Conservation (phyloP, 768 basidiomycete genomes). For the Glaciozyma martinii region DNA sequence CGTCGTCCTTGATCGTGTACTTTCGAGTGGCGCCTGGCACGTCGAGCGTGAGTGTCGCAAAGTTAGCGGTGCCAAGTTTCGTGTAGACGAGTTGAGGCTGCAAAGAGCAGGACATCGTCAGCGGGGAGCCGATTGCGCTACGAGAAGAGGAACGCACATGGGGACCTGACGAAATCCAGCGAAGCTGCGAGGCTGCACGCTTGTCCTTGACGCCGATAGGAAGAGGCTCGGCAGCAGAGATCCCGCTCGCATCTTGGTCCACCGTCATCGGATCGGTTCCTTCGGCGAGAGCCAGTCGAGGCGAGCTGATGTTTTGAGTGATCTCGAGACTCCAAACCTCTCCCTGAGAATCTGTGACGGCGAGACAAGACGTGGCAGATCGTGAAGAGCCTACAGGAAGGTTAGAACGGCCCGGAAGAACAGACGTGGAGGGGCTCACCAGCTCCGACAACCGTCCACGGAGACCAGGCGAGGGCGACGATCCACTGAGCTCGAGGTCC, state of each 20-base stretch:
- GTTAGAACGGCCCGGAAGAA: not conserved
- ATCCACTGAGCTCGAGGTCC: not conserved
- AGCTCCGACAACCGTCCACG: not conserved
- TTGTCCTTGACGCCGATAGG: not conserved
- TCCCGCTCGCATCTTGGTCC: not conserved
- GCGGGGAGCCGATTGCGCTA: not conserved
- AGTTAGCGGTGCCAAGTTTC: slow-evolving; percentile 16
- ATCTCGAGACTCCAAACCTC: slow-evolving; percentile 3
- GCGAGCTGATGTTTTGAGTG: not conserved
- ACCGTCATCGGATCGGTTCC: not conserved
- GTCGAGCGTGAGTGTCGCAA: not conserved
- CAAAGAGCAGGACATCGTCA: not conserved
- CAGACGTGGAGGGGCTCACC: not conserved
- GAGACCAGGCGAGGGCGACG: not conserved
- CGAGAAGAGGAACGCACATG: not conserved
- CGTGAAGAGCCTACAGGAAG: too few species aligned
- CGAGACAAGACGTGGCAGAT: not conserved
- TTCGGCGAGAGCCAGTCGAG: not conserved
- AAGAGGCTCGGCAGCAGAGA: not conserved
- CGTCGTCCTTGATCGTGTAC: not conserved
- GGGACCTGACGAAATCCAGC: not conserved
- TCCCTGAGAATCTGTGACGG: slow-evolving; percentile 1
- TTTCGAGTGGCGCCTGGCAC: not conserved
- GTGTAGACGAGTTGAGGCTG: slow-evolving; percentile 12
- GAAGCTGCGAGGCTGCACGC: slow-evolving; percentile 12